phyloP scores from a whole-genome alignment of 2,329 filamentous ascomycete species.

The Teratosphaeriaceae sp. region DNA sequence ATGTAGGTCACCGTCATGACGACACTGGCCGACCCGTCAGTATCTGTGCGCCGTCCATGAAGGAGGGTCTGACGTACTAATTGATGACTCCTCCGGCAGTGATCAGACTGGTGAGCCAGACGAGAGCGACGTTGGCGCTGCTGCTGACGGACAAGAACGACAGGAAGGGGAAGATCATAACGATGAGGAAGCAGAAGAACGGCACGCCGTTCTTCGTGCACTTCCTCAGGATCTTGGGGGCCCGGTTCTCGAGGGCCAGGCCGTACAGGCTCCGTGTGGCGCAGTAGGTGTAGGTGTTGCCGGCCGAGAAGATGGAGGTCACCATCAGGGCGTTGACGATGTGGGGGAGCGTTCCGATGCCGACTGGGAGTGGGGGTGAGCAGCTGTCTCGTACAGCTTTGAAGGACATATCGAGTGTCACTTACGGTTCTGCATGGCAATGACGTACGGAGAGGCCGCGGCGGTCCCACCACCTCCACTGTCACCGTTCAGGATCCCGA shows the following conservation, averaged over 20 bases:
- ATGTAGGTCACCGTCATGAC: conserved; percentile 55
- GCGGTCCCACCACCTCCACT: conserved; percentile 20
- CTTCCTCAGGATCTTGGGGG: conserved; percentile 50
- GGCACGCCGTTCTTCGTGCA: conserved; percentile 46
- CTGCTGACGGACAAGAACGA: conserved; percentile 29
- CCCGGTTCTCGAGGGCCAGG: conserved; percentile 47
- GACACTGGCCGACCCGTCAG: no score
- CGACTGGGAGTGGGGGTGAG: no score
- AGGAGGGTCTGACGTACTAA: conserved; percentile 7
- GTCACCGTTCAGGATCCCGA: conserved; percentile 18
- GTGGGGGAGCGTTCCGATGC: conserved; percentile 38
- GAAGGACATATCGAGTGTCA: no score
- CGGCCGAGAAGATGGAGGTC: conserved; percentile 51
- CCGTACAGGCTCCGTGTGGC: conserved; percentile 48
- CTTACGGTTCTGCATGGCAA: conserved; percentile 34
- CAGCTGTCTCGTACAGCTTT: no score
- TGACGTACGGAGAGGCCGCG: conserved; percentile 30
- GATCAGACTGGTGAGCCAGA: conserved; percentile 47
- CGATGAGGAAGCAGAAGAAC: conserved; percentile 36
- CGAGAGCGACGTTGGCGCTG: conserved; percentile 25
- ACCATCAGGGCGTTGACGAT: conserved; percentile 35
- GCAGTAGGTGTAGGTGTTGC: conserved; percentile 51
- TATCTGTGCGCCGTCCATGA: no score
- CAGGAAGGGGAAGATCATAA: conserved; percentile 34
- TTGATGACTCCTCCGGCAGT: conserved; percentile 39